Percentiles rank a stretch among this genome's conserved stretches.
These are phyloP conservation scores for Cordyceps javanica DNA, from an alignment of 2,329 filamentous ascomycete genomes.

Conservation along the genomic window DNA sequence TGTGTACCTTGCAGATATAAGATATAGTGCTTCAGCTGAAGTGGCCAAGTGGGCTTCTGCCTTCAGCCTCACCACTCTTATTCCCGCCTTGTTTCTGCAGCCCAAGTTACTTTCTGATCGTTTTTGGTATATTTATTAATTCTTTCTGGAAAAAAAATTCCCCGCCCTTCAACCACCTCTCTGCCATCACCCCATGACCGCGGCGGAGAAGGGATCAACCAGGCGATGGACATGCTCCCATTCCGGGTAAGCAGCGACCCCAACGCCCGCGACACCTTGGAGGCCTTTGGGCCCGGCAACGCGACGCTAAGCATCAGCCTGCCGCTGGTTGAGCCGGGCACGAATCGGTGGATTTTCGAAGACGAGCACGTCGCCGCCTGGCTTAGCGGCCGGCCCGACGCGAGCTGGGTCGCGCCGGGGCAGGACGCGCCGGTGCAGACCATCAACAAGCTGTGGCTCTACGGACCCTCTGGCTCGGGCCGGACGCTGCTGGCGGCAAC, in stretches of 20 bases:
- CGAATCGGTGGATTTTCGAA: background rate
- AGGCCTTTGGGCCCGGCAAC: background rate
- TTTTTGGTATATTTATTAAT: background rate
- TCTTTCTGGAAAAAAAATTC: background rate
- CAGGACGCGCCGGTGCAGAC: background rate
- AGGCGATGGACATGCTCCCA: background rate
- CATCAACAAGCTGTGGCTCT: slow-evolving; percentile 7
- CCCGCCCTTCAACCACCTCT: background rate
- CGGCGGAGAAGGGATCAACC: background rate
- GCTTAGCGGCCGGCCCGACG: slow-evolving; percentile 1
- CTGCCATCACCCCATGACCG: background rate
- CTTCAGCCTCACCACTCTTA: slow-evolving; percentile 1
- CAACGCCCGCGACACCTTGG: background rate
- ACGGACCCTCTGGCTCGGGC: slow-evolving; percentile 1
- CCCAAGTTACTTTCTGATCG: background rate
- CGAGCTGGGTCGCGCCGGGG: slow-evolving; percentile 7
- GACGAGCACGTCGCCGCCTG: slow-evolving; percentile 7
- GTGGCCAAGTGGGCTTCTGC: background rate
- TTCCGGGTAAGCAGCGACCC: background rate
- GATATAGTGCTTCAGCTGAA: background rate
- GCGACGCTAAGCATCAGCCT: background rate
- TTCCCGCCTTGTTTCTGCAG: background rate
- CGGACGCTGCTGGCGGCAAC: slow-evolving; percentile 2
- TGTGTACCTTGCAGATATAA: background rate
- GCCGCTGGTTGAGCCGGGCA: background rate